Percentiles rank a stretch among this genome's conserved stretches.
These are phyloP conservation scores for Pseudomicrostroma phylloplanum DNA, from an alignment of 1,284 basidiomycete species.

Conservation along the genomic window DNA sequence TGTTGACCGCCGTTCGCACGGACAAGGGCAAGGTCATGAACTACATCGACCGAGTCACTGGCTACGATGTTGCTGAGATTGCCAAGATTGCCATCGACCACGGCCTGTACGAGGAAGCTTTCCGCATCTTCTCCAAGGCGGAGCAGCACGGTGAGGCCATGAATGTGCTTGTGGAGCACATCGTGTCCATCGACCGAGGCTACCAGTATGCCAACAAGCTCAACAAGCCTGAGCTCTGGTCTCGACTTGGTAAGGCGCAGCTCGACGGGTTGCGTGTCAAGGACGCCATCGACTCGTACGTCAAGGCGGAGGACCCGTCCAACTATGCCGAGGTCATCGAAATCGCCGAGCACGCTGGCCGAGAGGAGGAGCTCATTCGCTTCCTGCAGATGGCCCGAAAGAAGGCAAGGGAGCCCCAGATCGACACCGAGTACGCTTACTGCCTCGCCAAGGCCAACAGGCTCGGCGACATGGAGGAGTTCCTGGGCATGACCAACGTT, in stretches of 20 bases:
- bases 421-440: conserved; percentile 69
- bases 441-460: conserved; percentile 50
- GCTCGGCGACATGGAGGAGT: conserved; percentile 79
- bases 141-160: conserved; percentile 64
- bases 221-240: conserved; percentile 95
- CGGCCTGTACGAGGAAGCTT: conserved; percentile 90
- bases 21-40: conserved; percentile 98
- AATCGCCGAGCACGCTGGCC: conserved; percentile 89
- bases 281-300: conserved; percentile 97
- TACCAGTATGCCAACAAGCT: conserved; percentile 94
- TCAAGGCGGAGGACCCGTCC: conserved; percentile 92
- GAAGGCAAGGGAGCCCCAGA: conserved; percentile 89
- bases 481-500: conserved; percentile 96
- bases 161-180: conserved; percentile 95
- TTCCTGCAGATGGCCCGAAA: conserved; percentile 99
- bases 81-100: conserved; percentile 96
- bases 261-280: conserved; percentile 96
- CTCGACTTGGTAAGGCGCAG: conserved; percentile 95
- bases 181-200: conserved; percentile 94
- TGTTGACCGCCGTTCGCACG: conserved; percentile 91
- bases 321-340: conserved; percentile 97
- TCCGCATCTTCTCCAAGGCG: conserved; percentile 54
- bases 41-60: conserved; percentile 94
- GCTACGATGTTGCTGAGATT: conserved; percentile 91
- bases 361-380: conserved; percentile 94